These are phyloP conservation scores for Acacia melanoxylon DNA, from an alignment of 306 rosid genomes.

Conservation along the genomic window DNA sequence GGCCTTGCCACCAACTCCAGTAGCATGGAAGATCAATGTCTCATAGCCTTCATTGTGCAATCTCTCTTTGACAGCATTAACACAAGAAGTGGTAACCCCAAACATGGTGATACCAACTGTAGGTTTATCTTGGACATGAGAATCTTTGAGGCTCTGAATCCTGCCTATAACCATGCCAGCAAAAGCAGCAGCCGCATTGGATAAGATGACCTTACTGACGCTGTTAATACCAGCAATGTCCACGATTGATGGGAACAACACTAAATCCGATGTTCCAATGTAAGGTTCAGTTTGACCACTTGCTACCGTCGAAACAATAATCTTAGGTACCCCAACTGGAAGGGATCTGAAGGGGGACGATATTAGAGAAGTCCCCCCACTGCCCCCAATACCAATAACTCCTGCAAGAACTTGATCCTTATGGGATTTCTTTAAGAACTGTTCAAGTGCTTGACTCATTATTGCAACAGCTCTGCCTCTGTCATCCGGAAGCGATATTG, in stretches of 20 bases:
- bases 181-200: constrained; percentile 85
- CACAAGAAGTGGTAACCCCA: constrained; percentile 90
- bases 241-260: constrained; percentile 74
- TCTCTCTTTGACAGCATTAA: constrained; percentile 62
- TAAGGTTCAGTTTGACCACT: constrained; percentile 88
- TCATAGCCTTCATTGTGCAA: constrained; percentile 77
- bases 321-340: constrained; percentile 81
- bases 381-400: constrained; percentile 78
- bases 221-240: constrained; percentile 83
- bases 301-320: constrained; percentile 84
- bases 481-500: constrained; percentile 51
- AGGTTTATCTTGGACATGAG: constrained; percentile 42
- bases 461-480: constrained; percentile 70
- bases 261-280: constrained; percentile 74
- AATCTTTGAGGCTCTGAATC: constrained; percentile 42
- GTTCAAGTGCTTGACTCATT: constrained; percentile 71
- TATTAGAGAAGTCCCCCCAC: constrained; percentile 84
- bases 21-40: constrained; percentile 86
- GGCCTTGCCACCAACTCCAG: constrained; percentile 97
- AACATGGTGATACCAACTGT: constrained; percentile 89
- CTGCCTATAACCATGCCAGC: constrained; percentile 88
- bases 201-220: constrained; percentile 65
- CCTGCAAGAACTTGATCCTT: constrained; percentile 57
- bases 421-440: constrained; percentile 50
- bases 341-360: constrained; percentile 66